Base-by-base conservation (phyloP, 2,329 filamentous ascomycete genomes). In the Pseudogymnoascus sp. region DNA sequence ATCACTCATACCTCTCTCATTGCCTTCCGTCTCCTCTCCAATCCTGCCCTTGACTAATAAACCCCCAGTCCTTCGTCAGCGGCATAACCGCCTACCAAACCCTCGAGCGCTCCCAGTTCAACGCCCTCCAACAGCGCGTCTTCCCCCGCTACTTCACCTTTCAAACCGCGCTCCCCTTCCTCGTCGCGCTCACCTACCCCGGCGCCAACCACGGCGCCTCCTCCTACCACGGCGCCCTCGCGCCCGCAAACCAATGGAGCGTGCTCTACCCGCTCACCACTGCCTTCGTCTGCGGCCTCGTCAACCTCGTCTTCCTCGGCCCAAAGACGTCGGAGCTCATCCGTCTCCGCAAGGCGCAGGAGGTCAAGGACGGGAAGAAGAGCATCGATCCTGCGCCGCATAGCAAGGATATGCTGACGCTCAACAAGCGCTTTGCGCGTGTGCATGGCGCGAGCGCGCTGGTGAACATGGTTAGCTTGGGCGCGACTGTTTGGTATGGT, bases 141-240 rank as follows among this genome's bases (percentile, higher is more conserved):
- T 96, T 97, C 78, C 91, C 91, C 35, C 81, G 91, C 69, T 99
- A 96, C 80, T 97, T 97, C 74, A 80, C 84, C 52, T 78, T 97
- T 63, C 93, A 97, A 77, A 87, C 91, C 3, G 80, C 82, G 5
- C 78, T 93, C 0, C 91, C 94, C 0, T 74, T 88, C 14, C 71
- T 90, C 21, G 78, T 97, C 16, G 87, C 89, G 19, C 72, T 95
- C 62, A 97, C 93, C 4, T 93, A 91, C 72, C 92, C 92, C 5
- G 35, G 58, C 19, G 14, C 11, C 58, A 12, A 6, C 19, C 21
- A 11, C 19, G 21, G 35, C 5, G 10, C 33, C 12, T 55, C 29
- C n/a, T 55, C 49, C 29, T 55, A 55, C 49, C 29, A 55, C 49
- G 85, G 86, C 11, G 75, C 90, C 1, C 71, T 91, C 11, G 80